A percentile compares a stretch with the other conserved stretches of the same genome.
Evolutionary conservation across 306 rosid species (phyloP).

Genomic region (Cicer bijugum): DNA sequence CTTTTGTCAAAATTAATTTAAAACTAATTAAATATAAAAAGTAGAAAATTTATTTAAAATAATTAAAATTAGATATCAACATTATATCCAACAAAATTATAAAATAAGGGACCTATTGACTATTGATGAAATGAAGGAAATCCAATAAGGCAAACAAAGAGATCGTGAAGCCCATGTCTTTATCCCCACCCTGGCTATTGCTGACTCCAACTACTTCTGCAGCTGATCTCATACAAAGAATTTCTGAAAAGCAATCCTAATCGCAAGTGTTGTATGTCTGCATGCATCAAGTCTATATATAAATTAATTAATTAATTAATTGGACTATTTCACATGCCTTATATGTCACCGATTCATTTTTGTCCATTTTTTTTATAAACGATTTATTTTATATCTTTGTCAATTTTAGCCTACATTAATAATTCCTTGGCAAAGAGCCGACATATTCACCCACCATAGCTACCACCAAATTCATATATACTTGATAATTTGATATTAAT

Average conservation of each 20-base stretch:
- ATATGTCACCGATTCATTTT: too few relatives aligned
- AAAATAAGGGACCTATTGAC: neutral
- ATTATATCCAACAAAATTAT: too few relatives aligned
- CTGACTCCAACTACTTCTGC: conserved; percentile 47
- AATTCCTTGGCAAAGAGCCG: conserved; percentile 53
- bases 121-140: conserved; percentile 42
- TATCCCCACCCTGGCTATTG: conserved; percentile 44
- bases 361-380: too few relatives aligned
- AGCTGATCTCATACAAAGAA: conserved; percentile 41
- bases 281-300: conserved; percentile 34
- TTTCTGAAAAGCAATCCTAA: conserved; percentile 8
- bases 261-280: conserved; percentile 32
- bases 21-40: too few relatives aligned
- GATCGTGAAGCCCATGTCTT: conserved; percentile 54
- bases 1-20: too few relatives aligned
- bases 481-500: neutral
- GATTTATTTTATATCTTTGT: conserved; percentile 25
- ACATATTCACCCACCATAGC: conserved; percentile 54
- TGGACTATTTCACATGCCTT: neutral
- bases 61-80: too few relatives aligned
- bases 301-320: neutral
- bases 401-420: conserved; percentile 40
- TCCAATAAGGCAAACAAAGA: conserved; percentile 41
- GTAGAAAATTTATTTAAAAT: too few relatives aligned
- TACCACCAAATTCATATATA: neutral